Evolutionary conservation across 257 asterid species (phyloP), one percentile per base, ranked within the genome.

Genomic region (Rauvolfia tetraphylla): DNA sequence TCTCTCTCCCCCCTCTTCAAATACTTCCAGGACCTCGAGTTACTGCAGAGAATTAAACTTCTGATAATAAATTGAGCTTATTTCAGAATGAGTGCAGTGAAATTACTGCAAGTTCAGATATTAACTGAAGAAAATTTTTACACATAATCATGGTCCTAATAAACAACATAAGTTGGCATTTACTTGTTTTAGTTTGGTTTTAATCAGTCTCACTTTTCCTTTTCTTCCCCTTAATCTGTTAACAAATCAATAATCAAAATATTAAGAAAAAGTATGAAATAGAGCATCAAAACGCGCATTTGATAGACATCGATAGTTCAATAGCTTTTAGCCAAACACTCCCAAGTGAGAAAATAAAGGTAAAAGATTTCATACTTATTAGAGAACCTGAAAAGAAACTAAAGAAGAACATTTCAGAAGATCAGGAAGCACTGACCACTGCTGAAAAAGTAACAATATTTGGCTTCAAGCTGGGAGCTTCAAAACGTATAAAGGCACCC

Each of bases 401-500:
- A 11, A 69, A 27, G 61, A 29, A 27, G 44, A 23, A 10, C 9
- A 13, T 57, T 18, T 49, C 14, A 29, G 48, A 80, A 74, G 69
- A 46, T 59, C 27, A 34, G 61, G 73, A 78, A 83, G 75, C 73
- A 90, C 97, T 85, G 46, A 95, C 99, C 98, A 93, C 98, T 59
- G 99, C 94, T 74, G 99, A 84, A 89, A 91, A 95, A 3, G 97
- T 85, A 66, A 85, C 95, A 54, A 93, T 88, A 46, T 90, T 89
- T 79, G 99, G 99, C 87, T 89, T 91, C 88, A 95, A 62, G 65
- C 86, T 87, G 1, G 99, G 98, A 72, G 98, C 95, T 86, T 88
- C 99, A 58, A 95, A 95, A 7, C 92, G 97, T 85, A 95, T 95
- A 76, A 93, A 93, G 53, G 99, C 99, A 8, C 99, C 99, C 77